These are phyloP conservation scores for Ophiostoma triangulosporum DNA, from an alignment of 2,329 filamentous ascomycete genomes.

Conservation along the genomic window DNA sequence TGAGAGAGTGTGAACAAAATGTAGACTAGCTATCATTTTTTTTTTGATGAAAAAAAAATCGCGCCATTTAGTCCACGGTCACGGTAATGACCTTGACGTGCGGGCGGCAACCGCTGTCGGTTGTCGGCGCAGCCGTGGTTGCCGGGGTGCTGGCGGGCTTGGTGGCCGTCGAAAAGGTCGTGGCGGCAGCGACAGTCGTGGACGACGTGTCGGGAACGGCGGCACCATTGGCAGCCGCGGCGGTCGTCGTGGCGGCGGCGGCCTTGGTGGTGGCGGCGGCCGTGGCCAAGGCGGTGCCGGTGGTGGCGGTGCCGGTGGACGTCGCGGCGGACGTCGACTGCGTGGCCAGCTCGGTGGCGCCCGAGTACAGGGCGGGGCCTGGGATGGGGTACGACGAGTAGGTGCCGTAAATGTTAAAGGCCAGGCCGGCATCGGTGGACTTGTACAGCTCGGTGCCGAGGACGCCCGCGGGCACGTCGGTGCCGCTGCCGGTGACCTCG, in stretches of 20 bases:
- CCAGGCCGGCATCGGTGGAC: slow-evolving; percentile 11
- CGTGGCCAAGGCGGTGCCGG: not conserved
- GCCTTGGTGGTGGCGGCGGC: not conserved
- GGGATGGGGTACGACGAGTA: slow-evolving; percentile 12
- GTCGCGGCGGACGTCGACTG: not conserved
- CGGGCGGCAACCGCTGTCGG: not conserved
- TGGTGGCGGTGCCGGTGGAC: not conserved
- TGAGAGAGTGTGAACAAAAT: not conserved
- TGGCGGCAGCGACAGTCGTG: not conserved
- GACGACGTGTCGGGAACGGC: too few relatives aligned
- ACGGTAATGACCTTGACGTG: not conserved
- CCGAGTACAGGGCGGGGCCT: slow-evolving; percentile 17
- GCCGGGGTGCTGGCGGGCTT: not conserved
- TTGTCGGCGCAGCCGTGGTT: not conserved
- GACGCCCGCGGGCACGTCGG: slow-evolving; percentile 11
- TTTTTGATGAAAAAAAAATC: too few relatives aligned
- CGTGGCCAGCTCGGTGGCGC: slow-evolving; percentile 11
- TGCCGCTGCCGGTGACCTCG: slow-evolving; percentile 10
- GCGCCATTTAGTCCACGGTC: too few relatives aligned
- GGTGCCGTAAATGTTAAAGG: slow-evolving; percentile 13
- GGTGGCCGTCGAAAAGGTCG: not conserved
- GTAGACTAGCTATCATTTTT: slow-evolving; percentile 1
- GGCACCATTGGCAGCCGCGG: not conserved
- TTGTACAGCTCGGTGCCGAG: slow-evolving; percentile 11
- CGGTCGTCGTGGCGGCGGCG: not conserved